Conservation (phyloP, 805 yeast genomes). For the Nakazawaea wyomingensis region DNA sequence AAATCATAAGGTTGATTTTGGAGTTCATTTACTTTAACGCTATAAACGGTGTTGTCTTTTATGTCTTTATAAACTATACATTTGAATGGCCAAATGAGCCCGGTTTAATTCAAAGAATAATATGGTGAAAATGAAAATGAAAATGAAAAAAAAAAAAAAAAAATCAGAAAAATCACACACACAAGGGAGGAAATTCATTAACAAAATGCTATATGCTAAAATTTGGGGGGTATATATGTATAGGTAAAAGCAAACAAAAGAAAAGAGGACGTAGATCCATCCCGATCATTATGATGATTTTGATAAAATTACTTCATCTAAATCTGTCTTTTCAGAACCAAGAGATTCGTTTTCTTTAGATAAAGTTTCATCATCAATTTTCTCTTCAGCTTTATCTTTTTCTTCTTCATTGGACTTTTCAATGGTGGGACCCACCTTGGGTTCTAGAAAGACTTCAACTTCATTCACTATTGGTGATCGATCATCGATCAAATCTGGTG, state of each 20-base stretch:
- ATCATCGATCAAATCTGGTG: constrained; percentile 11
- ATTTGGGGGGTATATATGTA: too few relatives aligned
- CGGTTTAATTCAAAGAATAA: constrained; percentile 63
- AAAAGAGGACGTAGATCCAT: too few relatives aligned
- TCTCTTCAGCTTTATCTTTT: constrained; percentile 13
- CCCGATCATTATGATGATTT: too few relatives aligned
- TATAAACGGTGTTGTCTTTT: constrained; percentile 48
- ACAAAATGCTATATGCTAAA: too few relatives aligned
- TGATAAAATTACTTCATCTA: constrained; percentile 10
- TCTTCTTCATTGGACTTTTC: not conserved
- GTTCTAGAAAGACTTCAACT: constrained; percentile 9
- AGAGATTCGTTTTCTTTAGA: too few relatives aligned
- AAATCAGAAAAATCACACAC: too few relatives aligned
- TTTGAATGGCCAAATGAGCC: constrained; percentile 67
- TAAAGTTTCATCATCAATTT: constrained; percentile 15
- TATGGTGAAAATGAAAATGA: too few relatives aligned
- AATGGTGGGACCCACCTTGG: not conserved
- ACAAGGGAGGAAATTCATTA: too few relatives aligned
- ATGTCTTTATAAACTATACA: constrained; percentile 54
- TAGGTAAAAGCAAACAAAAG: too few relatives aligned
- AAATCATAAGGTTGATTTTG: constrained; percentile 31
- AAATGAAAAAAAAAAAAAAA: too few relatives aligned
- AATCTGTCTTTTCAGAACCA: too few relatives aligned
- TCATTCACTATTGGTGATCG: constrained; percentile 11
- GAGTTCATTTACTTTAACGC: constrained; percentile 63